Base-by-base conservation (phyloP, 2,329 filamentous ascomycete genomes). In the Fusarium albosuccineum region DNA sequence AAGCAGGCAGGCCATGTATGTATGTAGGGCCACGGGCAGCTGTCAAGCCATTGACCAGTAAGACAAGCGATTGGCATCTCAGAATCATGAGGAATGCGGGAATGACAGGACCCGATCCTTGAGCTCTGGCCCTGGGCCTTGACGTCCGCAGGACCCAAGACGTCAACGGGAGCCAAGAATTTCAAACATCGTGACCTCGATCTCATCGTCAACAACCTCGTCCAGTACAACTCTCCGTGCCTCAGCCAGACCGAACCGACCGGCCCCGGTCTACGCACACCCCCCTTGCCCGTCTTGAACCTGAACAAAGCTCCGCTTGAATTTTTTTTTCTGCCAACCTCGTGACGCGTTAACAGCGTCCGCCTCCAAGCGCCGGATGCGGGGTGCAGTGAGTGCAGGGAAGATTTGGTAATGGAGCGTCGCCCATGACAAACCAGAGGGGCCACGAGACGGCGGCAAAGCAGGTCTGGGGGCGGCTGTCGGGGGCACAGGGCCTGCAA, bases 371-470 rank as follows among this genome's bases (percentile, higher is more conserved):
- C 68, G 61, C 66, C 59, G 70, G 71, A 71, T 73, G 71, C 71
- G 71, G 71, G 71, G 71, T 73, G 70, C 61, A 73, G 67, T 61
- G 36, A 45, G 29, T 62, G 40, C 64, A 66, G 44, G 60, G 62
- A 68, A 69, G 52, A 69, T 72, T 72, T 71, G 66, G 59, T 73
- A 73, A 72, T 62, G 57, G 57, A 66, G 60, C 60, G 57, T 57
- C 48, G 67, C 68, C 67, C 60, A 70, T 71, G 71, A 70, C 70
- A 72, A 73, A 73, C 70, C 53, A 65, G 51, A 64, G 63, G 65
- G 59, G 68, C 71, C 71, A 71, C 70, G 71, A 68, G 71, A 72
- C 61, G 48, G 49, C 50, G 56, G 58, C 48, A 69, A 56, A 57
- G 50, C 39, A 66, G 60, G 57, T 41, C 51, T 52, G 45, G 53